Base-by-base conservation (phyloP, 768 basidiomycete species). In the Boletus huronensis region DNA sequence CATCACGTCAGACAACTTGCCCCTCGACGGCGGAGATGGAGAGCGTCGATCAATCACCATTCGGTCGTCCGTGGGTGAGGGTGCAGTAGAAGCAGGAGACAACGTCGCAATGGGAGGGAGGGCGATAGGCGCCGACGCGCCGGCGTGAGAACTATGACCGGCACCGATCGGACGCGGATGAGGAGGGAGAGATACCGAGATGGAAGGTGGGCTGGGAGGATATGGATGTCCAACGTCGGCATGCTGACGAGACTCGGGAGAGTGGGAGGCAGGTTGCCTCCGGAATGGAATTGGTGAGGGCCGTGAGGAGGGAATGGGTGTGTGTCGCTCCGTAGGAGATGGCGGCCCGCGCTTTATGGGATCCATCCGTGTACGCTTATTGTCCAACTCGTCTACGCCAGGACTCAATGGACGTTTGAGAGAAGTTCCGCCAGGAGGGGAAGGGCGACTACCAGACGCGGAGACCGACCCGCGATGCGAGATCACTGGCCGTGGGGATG, bases 241-340 rank as follows among this genome's bases (percentile, higher is more conserved):
- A 3, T 67, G 69, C 49, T 80, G 82, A 29, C 85, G 82, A 13
- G 78, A 75, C 65, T 89, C 87, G 19, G 85, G 86, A 21, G 88
- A 88, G 64, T 79, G 85, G 13, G 85, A 81, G 6, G 81, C 71
- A 9, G 84, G 82, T 63, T 88, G 88, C 3, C 81, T 83, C 60
- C 83, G 81, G 79, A 89, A 86, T 16, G 88, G 87, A 43, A 81
- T 82, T 2, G 88, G 87, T 19, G 87, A 88, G 0, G 82, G 84
- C 4, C 86, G 75, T 42, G 83, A 81, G 23, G 84, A 82, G 38
- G 81, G 79, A 28, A 79, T 64, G 11, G 85, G 85, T 0, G 84
- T 81, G 40, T 74, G 74, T 55, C 81, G 72, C 23, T 80, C 79
- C 21, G 78, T 62, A 14, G 79, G 77, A 21, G 86, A 83, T 10